Evolutionary conservation across 257 asterid species (phyloP), one percentile per base, ranked within the genome.

Genomic region (Ligustrum vulgare): DNA sequence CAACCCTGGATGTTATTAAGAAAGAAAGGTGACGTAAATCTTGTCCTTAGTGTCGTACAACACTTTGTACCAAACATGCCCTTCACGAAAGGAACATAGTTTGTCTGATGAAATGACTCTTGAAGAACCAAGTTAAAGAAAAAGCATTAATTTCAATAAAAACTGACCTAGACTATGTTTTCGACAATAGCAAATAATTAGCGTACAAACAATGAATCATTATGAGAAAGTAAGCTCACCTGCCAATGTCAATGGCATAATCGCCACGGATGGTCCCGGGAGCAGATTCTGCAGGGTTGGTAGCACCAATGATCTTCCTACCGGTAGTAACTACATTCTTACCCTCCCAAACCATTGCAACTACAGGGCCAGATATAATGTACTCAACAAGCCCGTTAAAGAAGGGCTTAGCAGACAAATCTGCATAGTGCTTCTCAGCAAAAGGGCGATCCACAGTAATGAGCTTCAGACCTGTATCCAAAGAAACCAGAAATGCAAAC

Each of bases 261-360:
- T 94, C 99, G 11, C 99, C 96, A 74, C 99, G 98, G 85, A 94
- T 94, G 60, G 99, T 92, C 3, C 99, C 99, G 2, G 99, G 97
- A 58, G 93, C 96, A 69, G 99, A 92, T 25, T 91, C 93, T n/a
- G 92, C 87, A 16, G 98, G 99, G 89, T 92, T 94, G 49, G 98
- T 92, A n/a, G 98, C 98, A 65, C 98, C 98, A 73, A 94, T 94
- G 83, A 94, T 90, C 88, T 87, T 92, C 75, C 99, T 92, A 63
- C 99, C 99, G 1, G 99, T 94, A 32, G 88, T 20, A 2, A 94
- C 99, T 5, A 90, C 98, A 71, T 82, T 82, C 89, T 91, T 94
- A 8, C 99, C 99, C 80, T 91, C 98, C 99, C 97, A 94, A 71
- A 94, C 98, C 97, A 94, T 92, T 1, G 98, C 99, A 71, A 91